phyloP scores from a whole-genome alignment of 352 stramenopile species.

The Phytophthora ohioensis region DNA sequence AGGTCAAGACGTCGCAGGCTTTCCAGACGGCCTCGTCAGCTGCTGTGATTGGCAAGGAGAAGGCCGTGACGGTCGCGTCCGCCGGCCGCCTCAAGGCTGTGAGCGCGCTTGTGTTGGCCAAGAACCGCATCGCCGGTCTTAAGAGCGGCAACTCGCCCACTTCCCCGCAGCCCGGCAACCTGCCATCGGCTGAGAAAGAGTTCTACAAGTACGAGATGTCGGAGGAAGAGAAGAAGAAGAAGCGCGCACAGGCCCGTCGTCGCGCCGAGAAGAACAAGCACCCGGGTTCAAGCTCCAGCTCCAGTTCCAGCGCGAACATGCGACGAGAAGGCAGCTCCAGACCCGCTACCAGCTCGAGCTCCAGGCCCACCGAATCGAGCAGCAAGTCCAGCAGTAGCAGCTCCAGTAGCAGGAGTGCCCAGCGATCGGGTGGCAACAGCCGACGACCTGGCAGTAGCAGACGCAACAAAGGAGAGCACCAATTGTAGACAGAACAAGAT shows the following conservation, averaged over 20 bases:
- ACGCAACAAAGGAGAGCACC: slow-evolving; percentile 40
- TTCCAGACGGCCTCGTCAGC: slow-evolving; percentile 66
- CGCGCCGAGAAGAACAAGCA: slow-evolving; percentile 72
- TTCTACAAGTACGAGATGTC: slow-evolving; percentile 89
- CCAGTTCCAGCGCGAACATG: slow-evolving; percentile 18
- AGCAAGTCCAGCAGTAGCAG: slow-evolving; percentile 43
- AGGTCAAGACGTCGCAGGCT: slow-evolving; percentile 66
- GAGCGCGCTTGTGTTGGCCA: slow-evolving; percentile 61
- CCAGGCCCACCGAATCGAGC: slow-evolving; percentile 29
- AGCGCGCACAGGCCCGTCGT: slow-evolving; percentile 70
- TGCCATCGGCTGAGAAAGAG: slow-evolving; percentile 66
- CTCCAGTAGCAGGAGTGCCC: slow-evolving; percentile 38
- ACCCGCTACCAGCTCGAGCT: slow-evolving; percentile 28
- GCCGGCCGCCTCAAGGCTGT: slow-evolving; percentile 65
- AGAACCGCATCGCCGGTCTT: slow-evolving; percentile 55
- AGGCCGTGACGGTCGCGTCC: slow-evolving; percentile 57
- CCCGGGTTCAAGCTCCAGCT: slow-evolving; percentile 22
- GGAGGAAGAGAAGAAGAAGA: slow-evolving; percentile 78
- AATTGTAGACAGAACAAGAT: slow-evolving; percentile 33
- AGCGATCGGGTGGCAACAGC: slow-evolving; percentile 33
- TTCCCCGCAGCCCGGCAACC: slow-evolving; percentile 30
- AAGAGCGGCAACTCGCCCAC: slow-evolving; percentile 42
- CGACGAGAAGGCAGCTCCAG: slow-evolving; percentile 35
- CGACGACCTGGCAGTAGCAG: slow-evolving; percentile 42
- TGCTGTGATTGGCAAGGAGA: slow-evolving; percentile 64